Evolutionary conservation across 2,329 filamentous ascomycete species (phyloP), one percentile per base, ranked within the genome.

Genomic region (Claviceps sp.): DNA sequence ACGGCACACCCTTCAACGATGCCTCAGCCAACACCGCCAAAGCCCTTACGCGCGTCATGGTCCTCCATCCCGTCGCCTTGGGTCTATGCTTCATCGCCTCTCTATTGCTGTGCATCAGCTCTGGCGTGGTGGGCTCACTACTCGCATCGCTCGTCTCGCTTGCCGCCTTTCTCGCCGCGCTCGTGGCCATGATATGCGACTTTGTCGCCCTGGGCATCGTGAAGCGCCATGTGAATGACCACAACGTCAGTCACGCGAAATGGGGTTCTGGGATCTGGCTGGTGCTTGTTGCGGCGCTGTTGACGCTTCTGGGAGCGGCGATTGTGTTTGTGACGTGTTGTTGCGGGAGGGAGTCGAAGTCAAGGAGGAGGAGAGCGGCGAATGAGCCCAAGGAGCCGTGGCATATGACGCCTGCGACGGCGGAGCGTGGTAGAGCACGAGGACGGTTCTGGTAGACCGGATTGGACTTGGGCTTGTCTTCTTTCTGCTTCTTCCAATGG

Each of bases 291-390:
- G 73, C 75, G 2, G 77, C 77, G 55, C 67, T 82, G 54, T 70
- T 72, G 58, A 67, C 74, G 20, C 71, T 84, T 50, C 53, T 82
- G 26, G 81, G 73, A 8, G 74, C 75, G 20, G 55, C 80, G 50
- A 58, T 84, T 48, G 72, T 84, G 52, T 75, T 85, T 58, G 69
- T 83, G 57, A 79, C 78, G 6, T 84, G 80, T 72, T 82, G 75
- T 67, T 73, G 72, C 51, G 69, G 30, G 8, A 34, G 9, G 30
- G 30, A 34, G 9, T 34, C 30, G 1, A 34, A 11, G 30, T 34
- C 71, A 8, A 67, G 76, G n/a, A 58, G 68, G 58, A 65, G 65
- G 5, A 37, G 13, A 3, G 16, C 6, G n/a, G n/a, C 42, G 55
- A 47, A 34, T 57, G 55, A 24, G 57, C 57, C 53, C 55, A 64